Evolutionary conservation across 345 rosid genomes (phyloP), one percentile per base, ranked within the genome.

Genomic region (Boechera retrofracta): DNA sequence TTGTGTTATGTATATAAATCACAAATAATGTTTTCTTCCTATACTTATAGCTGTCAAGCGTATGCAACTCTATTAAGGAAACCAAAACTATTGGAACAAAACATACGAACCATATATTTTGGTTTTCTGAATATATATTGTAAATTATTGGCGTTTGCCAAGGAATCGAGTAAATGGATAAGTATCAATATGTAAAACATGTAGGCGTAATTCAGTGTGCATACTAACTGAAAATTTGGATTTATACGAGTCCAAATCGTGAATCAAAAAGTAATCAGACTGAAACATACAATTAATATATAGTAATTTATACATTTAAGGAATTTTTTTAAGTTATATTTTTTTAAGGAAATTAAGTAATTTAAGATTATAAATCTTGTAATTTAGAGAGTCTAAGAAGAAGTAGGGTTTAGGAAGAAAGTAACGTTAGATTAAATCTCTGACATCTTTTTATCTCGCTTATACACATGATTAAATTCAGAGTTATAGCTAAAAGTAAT

Each of bases 201-300:
- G 64, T 21, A 54, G n/a, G 49, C 35, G 32, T 51, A 41, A 7
- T 67, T 74, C 53, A 67, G 5, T 28, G 41, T 54, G 69, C 29
- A 59, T 44, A 52, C n/a, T 49, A 21, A 10, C 39, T 26, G 51
- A 35, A 2, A 2, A 2, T 8, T 51, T 73, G 29, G 32, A 52
- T 41, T 38, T 63, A 9, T 41, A 26, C 12, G 59, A 24, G n/a
- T 73, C 24, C 16, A 52, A 63, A 63, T 28, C 18, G 31, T 31
- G 18, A 62, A 28, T 28, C 36, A 49, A 24, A 58, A 28, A 29
- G 26, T n/a, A 42, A 6, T 24, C 11, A 57, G n/a, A 6, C 28
- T 15, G 2, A 67, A 67, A 26, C 9, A 31, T 45, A 28, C 13
- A 49, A 24, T 13, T 28, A 5, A 10, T 24, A 49, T 16, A 16